Evolutionary conservation across 345 rosid genomes (phyloP), one percentile per base, ranked within the genome.

Genomic region (Eucalyptus cloeziana): DNA sequence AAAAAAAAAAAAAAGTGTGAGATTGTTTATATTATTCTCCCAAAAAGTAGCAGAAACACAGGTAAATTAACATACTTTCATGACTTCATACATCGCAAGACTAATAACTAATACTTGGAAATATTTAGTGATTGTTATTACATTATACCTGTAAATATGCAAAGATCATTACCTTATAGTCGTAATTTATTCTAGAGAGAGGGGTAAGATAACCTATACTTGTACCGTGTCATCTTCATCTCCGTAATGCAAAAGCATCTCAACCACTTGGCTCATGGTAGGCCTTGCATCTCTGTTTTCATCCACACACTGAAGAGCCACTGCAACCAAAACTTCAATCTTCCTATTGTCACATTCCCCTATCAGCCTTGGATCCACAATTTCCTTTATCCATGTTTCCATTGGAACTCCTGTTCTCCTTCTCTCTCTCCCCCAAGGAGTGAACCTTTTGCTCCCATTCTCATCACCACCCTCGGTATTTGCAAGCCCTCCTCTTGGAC

Each of bases 211-310:
- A 10, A 58, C 64, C 64, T 58, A 58, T 9, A 4, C 62, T 56
- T 8, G 27, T 2, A 56, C 24, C 62, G 24, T 56, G 9, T 60
- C 83, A 3, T 85, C 85, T 79, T 85, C 83, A 25, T 45, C 81
- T 6, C 33, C 47, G 8, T 52, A 22, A 2, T 1, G 85, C 56
- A 76, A 50, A 44, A 92, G 91, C 91, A 89, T 91, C 71, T 91
- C 88, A 6, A 90, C 87, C 3, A 88, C 94, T 21, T 88, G 58
- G 44, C 90, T 47, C 94, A 92, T 92, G 56, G 89, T 67, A 10
- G 91, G 94, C 19, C 92, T 89, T 52, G 87, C 88, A 60, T 92
- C 69, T 27, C 24, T 89, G 30, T 88, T 90, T 60, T 91, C 90
- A 5, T 89, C 62, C 7, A 90, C 88, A 44, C 94, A 90, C 49